A percentile compares a stretch with the other conserved stretches of the same genome.
These are phyloP conservation scores for Tolypocladium nubicola DNA, from an alignment of 2,329 filamentous ascomycete genomes.

Conservation along the genomic window DNA sequence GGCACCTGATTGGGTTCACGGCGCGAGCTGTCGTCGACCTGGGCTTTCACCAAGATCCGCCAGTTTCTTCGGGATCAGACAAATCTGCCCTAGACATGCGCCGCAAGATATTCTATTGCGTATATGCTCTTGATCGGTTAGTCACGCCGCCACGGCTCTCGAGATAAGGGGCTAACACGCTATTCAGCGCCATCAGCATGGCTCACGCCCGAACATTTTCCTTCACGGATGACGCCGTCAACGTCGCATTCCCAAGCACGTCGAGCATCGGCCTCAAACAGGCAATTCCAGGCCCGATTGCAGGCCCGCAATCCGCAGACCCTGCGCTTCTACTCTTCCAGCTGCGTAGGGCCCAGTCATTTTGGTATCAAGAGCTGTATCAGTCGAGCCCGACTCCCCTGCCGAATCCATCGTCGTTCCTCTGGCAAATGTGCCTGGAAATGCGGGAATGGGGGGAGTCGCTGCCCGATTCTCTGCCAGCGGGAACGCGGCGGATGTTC, in stretches of 20 bases:
- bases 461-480: conserved; percentile 56
- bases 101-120: conserved; percentile 78
- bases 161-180: conserved; percentile 8
- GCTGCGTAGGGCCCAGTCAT: conserved; percentile 75
- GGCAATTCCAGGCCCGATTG: conserved; percentile 29
- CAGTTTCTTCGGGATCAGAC: conserved; percentile 55
- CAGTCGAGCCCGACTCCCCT: conserved; percentile 64
- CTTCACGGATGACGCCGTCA: conserved; percentile 80
- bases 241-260: conserved; percentile 63
- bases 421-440: conserved; percentile 65
- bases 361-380: conserved; percentile 82
- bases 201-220: conserved; percentile 82
- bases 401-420: conserved; percentile 56
- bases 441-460: conserved; percentile 74
- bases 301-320: conserved; percentile 44
- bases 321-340: conserved; percentile 71
- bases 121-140: conserved; percentile 80
- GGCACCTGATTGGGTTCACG: conserved; percentile 87
- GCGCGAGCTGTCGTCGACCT: conserved; percentile 80
- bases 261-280: conserved; percentile 30
- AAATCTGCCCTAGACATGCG: conserved; percentile 64
- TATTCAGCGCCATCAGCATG: conserved; percentile 67
- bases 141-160: conserved; percentile 9
- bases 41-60: conserved; percentile 86
- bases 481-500: conserved; percentile 63